These are phyloP conservation scores for Gnetum montanum DNA, from an alignment of 75 land plant genomes.

Conservation along the genomic window DNA sequence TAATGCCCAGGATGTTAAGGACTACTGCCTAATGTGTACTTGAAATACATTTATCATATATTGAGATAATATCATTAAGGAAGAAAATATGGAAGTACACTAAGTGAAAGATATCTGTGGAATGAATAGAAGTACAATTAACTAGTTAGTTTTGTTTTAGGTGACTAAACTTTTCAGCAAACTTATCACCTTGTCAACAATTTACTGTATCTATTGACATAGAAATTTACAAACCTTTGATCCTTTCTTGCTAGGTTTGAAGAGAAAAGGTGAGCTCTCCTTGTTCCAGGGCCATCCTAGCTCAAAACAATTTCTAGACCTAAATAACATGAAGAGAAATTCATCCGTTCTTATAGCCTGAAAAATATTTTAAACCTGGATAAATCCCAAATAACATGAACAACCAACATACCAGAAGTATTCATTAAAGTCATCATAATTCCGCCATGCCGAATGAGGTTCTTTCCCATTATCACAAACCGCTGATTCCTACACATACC, in stretches of 20 bases:
- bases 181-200: too few species aligned
- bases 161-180: too few species aligned
- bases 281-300: slow-evolving; percentile 77
- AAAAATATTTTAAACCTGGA: not conserved
- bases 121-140: too few species aligned
- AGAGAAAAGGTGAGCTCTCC: slow-evolving; percentile 43
- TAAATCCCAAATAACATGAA: not conserved
- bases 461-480: slow-evolving; percentile 60
- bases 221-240: slow-evolving; percentile 17
- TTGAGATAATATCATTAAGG: too few species aligned
- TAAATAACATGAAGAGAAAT: slow-evolving; percentile 10
- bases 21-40: too few species aligned
- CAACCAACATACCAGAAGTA: slow-evolving; percentile 60
- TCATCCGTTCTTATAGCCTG: not conserved
- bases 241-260: slow-evolving; percentile 44
- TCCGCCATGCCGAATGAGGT: slow-evolving; percentile 90
- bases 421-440: slow-evolving; percentile 91
- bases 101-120: too few species aligned
- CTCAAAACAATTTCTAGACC: slow-evolving; percentile 67
- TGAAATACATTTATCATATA: too few species aligned
- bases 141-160: too few species aligned
- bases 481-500: slow-evolving; percentile 56
- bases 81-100: too few species aligned
- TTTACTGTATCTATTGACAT: too few species aligned
- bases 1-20: too few species aligned